Conservation (phyloP, 2,329 filamentous ascomycete species). For the Colletotrichum salicis region DNA sequence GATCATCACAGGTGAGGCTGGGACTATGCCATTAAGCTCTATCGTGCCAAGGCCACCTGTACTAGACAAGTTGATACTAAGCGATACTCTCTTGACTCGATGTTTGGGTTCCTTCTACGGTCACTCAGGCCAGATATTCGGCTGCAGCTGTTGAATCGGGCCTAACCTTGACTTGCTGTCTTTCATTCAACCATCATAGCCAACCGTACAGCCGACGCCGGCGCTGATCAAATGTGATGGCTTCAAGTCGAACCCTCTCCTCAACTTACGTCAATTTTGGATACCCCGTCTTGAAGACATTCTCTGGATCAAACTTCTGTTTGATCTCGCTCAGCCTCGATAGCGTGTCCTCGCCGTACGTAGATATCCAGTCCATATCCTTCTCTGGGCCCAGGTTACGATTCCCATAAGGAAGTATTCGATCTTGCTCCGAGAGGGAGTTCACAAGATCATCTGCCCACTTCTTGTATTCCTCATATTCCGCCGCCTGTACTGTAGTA, state of each 20-base stretch:
- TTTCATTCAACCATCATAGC: not conserved
- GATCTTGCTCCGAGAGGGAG: constrained; percentile 43
- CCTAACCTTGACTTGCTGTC: not conserved
- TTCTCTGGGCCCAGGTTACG: constrained; percentile 15
- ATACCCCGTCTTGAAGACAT: constrained; percentile 31
- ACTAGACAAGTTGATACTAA: too few species aligned
- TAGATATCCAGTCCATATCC: constrained; percentile 41
- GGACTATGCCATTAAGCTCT: too few species aligned
- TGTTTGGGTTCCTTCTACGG: too few species aligned
- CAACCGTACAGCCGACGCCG: not conserved
- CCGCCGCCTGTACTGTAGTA: constrained; percentile 40
- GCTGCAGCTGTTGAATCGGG: too few species aligned
- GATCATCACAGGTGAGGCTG: too few species aligned
- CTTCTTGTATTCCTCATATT: constrained; percentile 36
- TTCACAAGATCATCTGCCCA: constrained; percentile 40
- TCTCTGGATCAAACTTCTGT: constrained; percentile 29
- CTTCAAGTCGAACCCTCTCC: not conserved
- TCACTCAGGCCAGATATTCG: too few species aligned
- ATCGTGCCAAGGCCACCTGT: too few species aligned
- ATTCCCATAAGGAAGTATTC: constrained; percentile 43
- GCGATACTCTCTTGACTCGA: too few species aligned
- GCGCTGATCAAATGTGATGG: not conserved
- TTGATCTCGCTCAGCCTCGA: constrained; percentile 29
- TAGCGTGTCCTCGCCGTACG: constrained; percentile 44
- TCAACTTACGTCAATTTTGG: constrained; percentile 1